phyloP scores from a whole-genome alignment of 352 stramenopile genomes.

The Pythium monospermum region DNA sequence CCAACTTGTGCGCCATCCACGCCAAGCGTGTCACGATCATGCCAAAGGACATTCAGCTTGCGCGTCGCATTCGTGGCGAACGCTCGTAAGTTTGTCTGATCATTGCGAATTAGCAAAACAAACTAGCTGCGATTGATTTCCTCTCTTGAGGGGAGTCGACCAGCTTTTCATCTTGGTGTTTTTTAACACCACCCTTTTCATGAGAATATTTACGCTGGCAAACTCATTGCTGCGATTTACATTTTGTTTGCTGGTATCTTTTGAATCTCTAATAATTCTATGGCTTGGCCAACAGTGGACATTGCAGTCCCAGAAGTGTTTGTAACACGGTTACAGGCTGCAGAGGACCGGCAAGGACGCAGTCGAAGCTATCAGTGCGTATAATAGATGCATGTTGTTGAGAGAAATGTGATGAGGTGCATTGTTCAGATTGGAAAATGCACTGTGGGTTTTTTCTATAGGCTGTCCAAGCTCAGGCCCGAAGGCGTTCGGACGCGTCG shows the following conservation, averaged over 20 bases:
- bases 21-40: conserved; percentile 93
- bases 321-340: no score
- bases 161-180: conserved; percentile 56
- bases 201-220: conserved; percentile 31
- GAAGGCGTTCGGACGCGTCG: conserved; percentile 54
- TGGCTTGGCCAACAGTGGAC: no score
- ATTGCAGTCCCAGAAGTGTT: no score
- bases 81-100: conserved; percentile 52
- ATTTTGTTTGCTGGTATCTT: neutral
- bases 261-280: no score
- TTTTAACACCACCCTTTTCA: conserved; percentile 77
- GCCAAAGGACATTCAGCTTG: conserved; percentile 94
- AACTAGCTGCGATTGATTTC: conserved; percentile 2
- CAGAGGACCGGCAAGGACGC: no score
- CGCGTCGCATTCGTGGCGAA: conserved; percentile 88
- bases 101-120: no score
- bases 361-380: neutral
- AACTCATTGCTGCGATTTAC: neutral
- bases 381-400: no score
- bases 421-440: neutral
- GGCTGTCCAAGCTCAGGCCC: conserved; percentile 21
- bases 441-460: no score
- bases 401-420: neutral
- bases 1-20: conserved; percentile 93
- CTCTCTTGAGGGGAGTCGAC: conserved; percentile 12